Evolutionary conservation across 768 basidiomycete species (phyloP), one percentile per base, ranked within the genome.

Genomic region (Daedaleopsis sinensis): DNA sequence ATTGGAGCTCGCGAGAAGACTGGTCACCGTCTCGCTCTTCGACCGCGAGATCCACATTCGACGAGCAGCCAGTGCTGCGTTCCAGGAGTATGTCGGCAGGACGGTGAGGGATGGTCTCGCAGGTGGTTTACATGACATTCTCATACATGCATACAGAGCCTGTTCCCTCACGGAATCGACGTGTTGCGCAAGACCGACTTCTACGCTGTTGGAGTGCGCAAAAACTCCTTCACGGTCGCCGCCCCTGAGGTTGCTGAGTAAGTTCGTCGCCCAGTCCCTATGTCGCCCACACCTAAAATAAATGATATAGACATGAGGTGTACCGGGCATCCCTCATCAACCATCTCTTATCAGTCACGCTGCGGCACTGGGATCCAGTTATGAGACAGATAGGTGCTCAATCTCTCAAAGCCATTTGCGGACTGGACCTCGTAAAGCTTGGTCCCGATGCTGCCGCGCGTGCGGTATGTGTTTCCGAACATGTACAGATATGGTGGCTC

Each of bases 11-110:
- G 91, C 96, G 6, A 83, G 79, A 47, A 77, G 78, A 36, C 82
- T 98, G 61, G 85, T 88, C n/a, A 83, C 85, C 23, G 90, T 93
- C 24, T 86, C 96, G 1, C 77, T 94, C 35, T 96, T 87, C 71
- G 97, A 99, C 77, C 85, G 97, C 36, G 97, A 99, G 74, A 87
- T 98, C 32, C 93, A 94, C 63, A 94, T 99, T 57, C 84, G 97
- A 24, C 79, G 97, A 65, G 96, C 97, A 15, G 96, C 96, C 13
- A 98, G 96, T 73, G 97, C 97, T 18, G 93, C 96, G 13, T 98
- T 93, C 72, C 97, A 99, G 75, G 97, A 99, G 77, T 89, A 90
- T 69, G 97, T 98, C 42, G 97, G 97, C 13, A 80, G 97, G 71
- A 90, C 90, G 78, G 96, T 97, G 70, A 73, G 88, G 46, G 7